These are phyloP conservation scores for Camelina laxa DNA, from an alignment of 345 rosid species.

Conservation along the genomic window DNA sequence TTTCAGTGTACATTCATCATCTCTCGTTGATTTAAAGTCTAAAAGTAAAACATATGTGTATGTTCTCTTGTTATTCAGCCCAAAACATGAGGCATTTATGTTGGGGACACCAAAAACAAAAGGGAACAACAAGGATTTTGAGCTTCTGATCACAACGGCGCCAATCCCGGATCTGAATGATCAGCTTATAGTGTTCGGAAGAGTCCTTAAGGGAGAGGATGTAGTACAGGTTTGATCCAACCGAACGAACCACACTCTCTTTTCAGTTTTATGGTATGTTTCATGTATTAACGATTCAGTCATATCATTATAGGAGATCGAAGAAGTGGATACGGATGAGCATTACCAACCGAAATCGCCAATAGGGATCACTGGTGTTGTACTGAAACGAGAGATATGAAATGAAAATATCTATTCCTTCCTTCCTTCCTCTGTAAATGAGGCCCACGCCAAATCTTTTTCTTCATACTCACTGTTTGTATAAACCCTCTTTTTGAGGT, in stretches of 20 bases:
- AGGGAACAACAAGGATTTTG: conserved; percentile 62
- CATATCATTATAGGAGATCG: conserved; percentile 71
- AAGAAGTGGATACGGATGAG: conserved; percentile 96
- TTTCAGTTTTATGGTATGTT: not conserved
- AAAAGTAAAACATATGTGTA: not conserved
- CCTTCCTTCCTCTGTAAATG: conserved; percentile 41
- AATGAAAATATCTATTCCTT: not conserved
- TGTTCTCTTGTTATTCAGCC: conserved; percentile 45
- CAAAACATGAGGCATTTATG: conserved; percentile 86
- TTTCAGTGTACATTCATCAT: not conserved
- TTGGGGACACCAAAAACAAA: conserved; percentile 71
- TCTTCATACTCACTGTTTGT: conserved; percentile 25
- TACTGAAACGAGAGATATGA: conserved; percentile 64
- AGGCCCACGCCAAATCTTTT: conserved; percentile 36
- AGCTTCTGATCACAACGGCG: conserved; percentile 77
- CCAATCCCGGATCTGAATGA: conserved; percentile 85
- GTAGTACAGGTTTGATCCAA: conserved; percentile 71
- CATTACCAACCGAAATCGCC: conserved; percentile 79
- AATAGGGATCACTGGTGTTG: conserved; percentile 57
- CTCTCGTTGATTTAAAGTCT: not conserved
- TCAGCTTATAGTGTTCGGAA: conserved; percentile 74
- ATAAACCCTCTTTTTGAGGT: conserved; percentile 17
- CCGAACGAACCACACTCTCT: not conserved
- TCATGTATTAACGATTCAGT: conserved; percentile 11
- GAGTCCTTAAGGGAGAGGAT: conserved; percentile 80